A percentile compares a stretch with the other conserved stretches of the same genome.
These are phyloP conservation scores for Penicillium longicatenatum DNA, from an alignment of 495 filamentous ascomycete genomes.

Conservation along the genomic window DNA sequence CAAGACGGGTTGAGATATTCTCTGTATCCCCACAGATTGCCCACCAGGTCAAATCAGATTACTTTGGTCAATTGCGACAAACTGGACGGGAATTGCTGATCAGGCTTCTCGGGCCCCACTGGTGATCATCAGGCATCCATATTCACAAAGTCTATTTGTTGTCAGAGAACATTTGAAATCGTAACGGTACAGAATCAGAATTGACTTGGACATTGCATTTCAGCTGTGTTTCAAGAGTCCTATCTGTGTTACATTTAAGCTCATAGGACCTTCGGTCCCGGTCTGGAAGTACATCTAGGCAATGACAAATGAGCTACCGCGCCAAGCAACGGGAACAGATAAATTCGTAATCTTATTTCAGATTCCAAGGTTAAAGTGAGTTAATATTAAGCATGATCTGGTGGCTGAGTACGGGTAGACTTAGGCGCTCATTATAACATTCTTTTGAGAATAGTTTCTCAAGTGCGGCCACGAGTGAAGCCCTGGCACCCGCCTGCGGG, in stretches of 20 bases:
- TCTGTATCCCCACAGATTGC: neutral
- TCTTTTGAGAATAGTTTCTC: no score
- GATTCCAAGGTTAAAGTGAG: neutral
- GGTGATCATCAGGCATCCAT: constrained; percentile 2
- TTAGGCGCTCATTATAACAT: no score
- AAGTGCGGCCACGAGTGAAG: no score
- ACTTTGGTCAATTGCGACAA: constrained; percentile 1
- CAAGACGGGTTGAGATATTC: no score
- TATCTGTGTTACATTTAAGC: neutral
- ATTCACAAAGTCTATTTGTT: neutral
- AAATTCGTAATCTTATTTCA: neutral
- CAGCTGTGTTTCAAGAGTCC: neutral
- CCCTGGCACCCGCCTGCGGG: no score
- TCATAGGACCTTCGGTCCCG: neutral
- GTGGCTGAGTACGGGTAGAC: neutral
- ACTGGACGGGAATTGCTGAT: neutral
- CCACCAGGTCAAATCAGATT: neutral
- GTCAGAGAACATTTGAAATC: neutral
- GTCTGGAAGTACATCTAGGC: neutral
- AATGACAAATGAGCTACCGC: neutral
- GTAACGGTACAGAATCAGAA: neutral
- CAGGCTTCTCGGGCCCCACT: constrained; percentile 1
- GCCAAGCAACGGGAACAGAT: neutral
- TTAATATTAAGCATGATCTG: neutral
- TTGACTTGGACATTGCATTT: neutral